phyloP scores from a whole-genome alignment of 768 basidiomycete genomes.

The Boletus coccyginus region DNA sequence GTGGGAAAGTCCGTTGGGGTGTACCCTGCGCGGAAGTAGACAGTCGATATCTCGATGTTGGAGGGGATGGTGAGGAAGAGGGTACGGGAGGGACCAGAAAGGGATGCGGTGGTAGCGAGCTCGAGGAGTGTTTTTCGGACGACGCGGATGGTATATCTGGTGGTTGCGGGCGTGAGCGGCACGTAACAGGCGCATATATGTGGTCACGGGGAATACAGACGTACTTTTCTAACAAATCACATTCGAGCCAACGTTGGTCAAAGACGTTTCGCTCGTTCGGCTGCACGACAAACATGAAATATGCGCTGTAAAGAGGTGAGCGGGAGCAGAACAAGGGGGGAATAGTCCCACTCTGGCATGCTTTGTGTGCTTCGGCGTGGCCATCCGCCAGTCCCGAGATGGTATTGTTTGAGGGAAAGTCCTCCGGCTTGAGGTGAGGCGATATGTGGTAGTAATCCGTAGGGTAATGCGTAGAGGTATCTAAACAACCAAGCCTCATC shows the following conservation, averaged over 20 bases:
- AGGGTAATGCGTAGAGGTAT: slow-evolving; percentile 57
- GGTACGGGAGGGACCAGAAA: slow-evolving; percentile 44
- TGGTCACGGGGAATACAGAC: slow-evolving; percentile 14
- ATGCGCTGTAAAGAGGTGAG: slow-evolving; percentile 34
- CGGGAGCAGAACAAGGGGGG: neutral
- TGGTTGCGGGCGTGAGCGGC: neutral
- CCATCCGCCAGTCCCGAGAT: slow-evolving; percentile 69
- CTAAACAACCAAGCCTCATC: slow-evolving; percentile 35
- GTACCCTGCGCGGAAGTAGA: slow-evolving; percentile 93
- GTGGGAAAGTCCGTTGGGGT: slow-evolving; percentile 77
- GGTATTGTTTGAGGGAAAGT: slow-evolving; percentile 74
- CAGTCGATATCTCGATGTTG: slow-evolving; percentile 69
- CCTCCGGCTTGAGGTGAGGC: slow-evolving; percentile 46
- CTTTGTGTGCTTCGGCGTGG: slow-evolving; percentile 74
- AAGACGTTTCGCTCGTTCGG: slow-evolving; percentile 90
- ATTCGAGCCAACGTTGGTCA: slow-evolving; percentile 89
- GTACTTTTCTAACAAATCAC: slow-evolving; percentile 77
- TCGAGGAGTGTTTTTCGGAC: slow-evolving; percentile 76
- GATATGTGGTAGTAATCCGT: slow-evolving; percentile 68
- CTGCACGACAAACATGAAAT: slow-evolving; percentile 87
- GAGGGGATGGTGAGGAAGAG: slow-evolving; percentile 36
- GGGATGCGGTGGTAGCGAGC: slow-evolving; percentile 53
- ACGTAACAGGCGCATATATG: neutral
- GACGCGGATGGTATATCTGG: slow-evolving; percentile 73
- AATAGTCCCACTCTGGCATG: slow-evolving; percentile 48